These are phyloP conservation scores for Diacronema lutheri DNA, from an alignment of 78 protist genomes.

Conservation along the genomic window DNA sequence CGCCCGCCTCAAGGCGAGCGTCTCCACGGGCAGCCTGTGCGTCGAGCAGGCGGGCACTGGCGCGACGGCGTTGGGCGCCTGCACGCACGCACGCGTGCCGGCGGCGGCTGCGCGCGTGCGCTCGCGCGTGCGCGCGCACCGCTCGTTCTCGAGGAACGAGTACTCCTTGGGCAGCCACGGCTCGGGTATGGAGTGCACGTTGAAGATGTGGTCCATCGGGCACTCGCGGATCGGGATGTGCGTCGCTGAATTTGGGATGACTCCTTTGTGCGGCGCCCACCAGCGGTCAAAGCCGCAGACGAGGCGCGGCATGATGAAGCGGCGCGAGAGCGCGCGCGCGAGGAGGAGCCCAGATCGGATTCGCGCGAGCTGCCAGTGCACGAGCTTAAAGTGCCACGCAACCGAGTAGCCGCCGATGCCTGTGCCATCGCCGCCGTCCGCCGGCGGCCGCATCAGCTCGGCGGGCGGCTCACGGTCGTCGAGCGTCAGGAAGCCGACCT, in stretches of 20 bases:
- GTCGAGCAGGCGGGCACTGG: neutral
- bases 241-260: neutral
- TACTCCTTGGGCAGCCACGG: neutral
- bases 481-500: neutral
- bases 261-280: neutral
- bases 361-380: neutral
- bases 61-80: neutral
- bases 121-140: neutral
- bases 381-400: neutral
- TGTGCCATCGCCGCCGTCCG: neutral
- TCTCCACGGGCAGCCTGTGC: neutral
- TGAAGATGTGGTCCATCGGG: neutral
- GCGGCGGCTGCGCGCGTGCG: neutral
- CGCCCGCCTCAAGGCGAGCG: no score
- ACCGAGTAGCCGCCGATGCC: neutral
- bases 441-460: neutral
- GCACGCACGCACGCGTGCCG: neutral
- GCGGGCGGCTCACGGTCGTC: neutral
- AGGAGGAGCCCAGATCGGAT: neutral
- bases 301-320: neutral
- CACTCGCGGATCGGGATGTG: neutral
- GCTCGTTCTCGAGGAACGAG: neutral
- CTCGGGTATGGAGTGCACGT: neutral
- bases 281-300: conserved; percentile 13
- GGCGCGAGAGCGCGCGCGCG: neutral